Base-by-base conservation (phyloP, 1,284 basidiomycete species). In the Rhizopogon parksii region DNA sequence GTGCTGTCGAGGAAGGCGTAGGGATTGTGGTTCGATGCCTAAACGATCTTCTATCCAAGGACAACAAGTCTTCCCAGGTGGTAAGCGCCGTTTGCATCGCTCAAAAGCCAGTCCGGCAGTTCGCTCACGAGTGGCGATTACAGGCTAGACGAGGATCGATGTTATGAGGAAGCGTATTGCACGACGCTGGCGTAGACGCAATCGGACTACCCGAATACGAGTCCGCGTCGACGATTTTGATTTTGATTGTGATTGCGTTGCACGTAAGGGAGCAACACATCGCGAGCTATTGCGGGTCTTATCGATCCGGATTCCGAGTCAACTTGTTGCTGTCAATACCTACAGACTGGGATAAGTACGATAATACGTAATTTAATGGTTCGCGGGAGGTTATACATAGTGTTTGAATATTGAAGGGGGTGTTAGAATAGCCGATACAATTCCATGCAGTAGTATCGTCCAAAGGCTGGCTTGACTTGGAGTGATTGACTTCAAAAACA, bases 11-110 rank as follows among this genome's bases (percentile, higher is more conserved):
- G 57, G 79, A 82, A 53, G 84, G 77, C 0, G 83, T 83, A 4
- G 87, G 85, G 6, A 70, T 78, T 35, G 75, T 90, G n/a, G 80
- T 79, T 2, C 72, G 85, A 54, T 80, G 77, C 59, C 63, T 91
- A 57, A 90, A 89, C 66, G 81, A 84, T 52, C 64, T 85, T 56
- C 77, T 82, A 66, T 73, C 73, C 34, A 70, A 65, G 53, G 75
- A 78, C 54, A 70, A 67, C 49, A 62, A 56, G 40, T 55, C 40
- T 17, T 38, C 50, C 14, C 60, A 56, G 36, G 59, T 62, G 55
- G 63, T 67, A 47, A 60, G 64, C 52, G 27, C 17, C 7, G 2
- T 45, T 34, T 5, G 14, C n/a, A 9, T 30, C 21, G 21, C 3
- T 49, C 30, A 47, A 32, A 30, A 11, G 2, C 6, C 17, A 21